phyloP scores from a whole-genome alignment of 1,284 basidiomycete genomes.

The Ustilago tritici region DNA sequence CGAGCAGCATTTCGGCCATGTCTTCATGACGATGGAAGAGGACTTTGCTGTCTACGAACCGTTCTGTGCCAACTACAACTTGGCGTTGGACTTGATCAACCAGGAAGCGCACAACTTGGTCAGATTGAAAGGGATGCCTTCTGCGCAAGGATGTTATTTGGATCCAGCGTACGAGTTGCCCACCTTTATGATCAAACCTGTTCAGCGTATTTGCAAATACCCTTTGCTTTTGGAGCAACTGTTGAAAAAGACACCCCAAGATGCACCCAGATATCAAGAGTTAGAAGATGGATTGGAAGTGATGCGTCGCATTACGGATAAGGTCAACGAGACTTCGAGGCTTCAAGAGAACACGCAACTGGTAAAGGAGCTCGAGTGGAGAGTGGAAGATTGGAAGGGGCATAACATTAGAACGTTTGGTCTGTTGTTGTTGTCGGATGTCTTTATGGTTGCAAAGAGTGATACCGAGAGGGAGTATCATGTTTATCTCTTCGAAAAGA shows the following conservation, averaged over 20 bases:
- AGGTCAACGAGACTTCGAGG: conserved; percentile 94
- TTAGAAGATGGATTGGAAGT: conserved; percentile 85
- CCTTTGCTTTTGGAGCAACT: conserved; percentile 74
- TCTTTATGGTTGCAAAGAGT: conserved; percentile 95
- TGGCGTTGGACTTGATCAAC: conserved; percentile 84
- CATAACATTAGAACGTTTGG: conserved; percentile 95
- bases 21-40: conserved; percentile 81
- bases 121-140: conserved; percentile 54
- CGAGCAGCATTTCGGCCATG: conserved; percentile 75
- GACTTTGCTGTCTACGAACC: conserved; percentile 80
- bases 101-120: conserved; percentile 58
- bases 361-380: conserved; percentile 85
- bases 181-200: conserved; percentile 82
- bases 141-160: conserved; percentile 66
- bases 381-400: conserved; percentile 99
- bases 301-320: conserved; percentile 91
- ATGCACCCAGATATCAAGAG: conserved; percentile 75
- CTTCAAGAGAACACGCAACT: conserved; percentile 84
- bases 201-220: conserved; percentile 83
- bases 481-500: conserved; percentile 98
- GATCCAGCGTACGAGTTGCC: conserved; percentile 79
- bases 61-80: conserved; percentile 85
- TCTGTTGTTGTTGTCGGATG: conserved; percentile 89
- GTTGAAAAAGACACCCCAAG: conserved; percentile 76
- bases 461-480: conserved; percentile 98